A percentile compares a stretch with the other conserved stretches of the same genome.
Evolutionary conservation across 2,329 filamentous ascomycete species (phyloP).

Genomic region (Nemania abortiva): DNA sequence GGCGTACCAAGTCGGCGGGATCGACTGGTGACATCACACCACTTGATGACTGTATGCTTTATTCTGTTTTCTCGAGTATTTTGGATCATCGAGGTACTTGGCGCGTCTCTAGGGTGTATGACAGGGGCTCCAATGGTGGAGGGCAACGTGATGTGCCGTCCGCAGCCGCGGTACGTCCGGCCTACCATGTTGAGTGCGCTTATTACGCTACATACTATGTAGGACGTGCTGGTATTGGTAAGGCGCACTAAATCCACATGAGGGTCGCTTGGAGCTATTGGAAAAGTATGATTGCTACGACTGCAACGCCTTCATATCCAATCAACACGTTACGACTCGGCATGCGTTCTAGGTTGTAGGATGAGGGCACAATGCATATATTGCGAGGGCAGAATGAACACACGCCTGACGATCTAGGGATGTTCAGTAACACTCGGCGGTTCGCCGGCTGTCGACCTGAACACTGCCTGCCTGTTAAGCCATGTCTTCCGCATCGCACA

Average conservation of each 20-base stretch:
- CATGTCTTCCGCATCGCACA: neutral
- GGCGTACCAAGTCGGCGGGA: slow-evolving; percentile 4
- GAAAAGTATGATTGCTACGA: slow-evolving; percentile 4
- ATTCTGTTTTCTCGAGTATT: slow-evolving; percentile 2
- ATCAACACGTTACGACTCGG: slow-evolving; percentile 1
- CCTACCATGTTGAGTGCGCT: neutral
- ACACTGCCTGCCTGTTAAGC: slow-evolving; percentile 1
- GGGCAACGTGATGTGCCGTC: slow-evolving; percentile 13
- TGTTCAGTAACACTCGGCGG: neutral
- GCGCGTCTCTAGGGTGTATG: neutral
- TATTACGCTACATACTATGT: neutral
- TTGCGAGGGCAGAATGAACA: slow-evolving; percentile 3
- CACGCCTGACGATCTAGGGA: neutral
- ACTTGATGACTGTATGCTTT: neutral
- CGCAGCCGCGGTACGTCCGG: slow-evolving; percentile 25
- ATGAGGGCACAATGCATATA: neutral
- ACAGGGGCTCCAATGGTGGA: slow-evolving; percentile 15
- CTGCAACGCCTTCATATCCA: slow-evolving; percentile 1
- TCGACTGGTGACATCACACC: slow-evolving; percentile 2
- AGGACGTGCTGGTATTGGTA: slow-evolving; percentile 9
- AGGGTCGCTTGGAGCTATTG: slow-evolving; percentile 5
- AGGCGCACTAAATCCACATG: slow-evolving; percentile 17
- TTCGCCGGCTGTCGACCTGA: neutral
- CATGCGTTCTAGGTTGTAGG: neutral
- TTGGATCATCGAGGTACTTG: slow-evolving; percentile 4